A percentile compares a stretch with the other conserved stretches of the same genome.
phyloP scores from a whole-genome alignment of 768 basidiomycete genomes.

The Calvatia gigantea region DNA sequence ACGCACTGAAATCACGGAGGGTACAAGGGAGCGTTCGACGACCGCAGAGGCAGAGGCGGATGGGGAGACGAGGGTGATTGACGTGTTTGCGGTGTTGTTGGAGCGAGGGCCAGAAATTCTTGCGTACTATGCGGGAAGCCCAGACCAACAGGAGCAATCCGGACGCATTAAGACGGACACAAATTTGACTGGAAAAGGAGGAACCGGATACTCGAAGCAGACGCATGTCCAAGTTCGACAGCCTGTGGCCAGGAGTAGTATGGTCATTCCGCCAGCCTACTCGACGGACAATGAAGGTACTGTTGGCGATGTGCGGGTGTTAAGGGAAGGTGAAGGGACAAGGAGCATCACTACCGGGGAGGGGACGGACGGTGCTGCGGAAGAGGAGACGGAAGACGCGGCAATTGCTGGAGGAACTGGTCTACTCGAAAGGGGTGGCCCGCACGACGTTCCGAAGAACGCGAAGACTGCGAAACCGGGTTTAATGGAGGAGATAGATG shows the following conservation, averaged over 20 bases:
- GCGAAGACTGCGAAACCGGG: constrained; percentile 13
- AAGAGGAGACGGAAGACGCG: constrained; percentile 21
- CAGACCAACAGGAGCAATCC: background rate
- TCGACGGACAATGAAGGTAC: constrained; percentile 10
- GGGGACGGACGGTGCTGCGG: background rate
- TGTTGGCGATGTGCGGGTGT: constrained; percentile 9
- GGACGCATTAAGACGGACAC: background rate
- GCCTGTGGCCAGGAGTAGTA: background rate
- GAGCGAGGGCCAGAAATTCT: constrained; percentile 4
- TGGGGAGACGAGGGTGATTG: constrained; percentile 15
- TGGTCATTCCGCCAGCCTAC: constrained; percentile 19
- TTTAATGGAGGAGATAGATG: constrained; percentile 16
- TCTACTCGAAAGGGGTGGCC: constrained; percentile 29
- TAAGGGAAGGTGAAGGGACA: constrained; percentile 15
- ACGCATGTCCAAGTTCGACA: background rate
- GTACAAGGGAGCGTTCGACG: background rate
- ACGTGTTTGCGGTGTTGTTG: constrained; percentile 19
- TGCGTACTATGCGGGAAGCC: background rate
- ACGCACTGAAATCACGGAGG: constrained; percentile 6
- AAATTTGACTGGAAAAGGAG: constrained; percentile 15
- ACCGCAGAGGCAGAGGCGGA: constrained; percentile 8
- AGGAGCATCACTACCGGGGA: background rate
- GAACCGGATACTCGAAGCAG: constrained; percentile 20
- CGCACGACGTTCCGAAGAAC: constrained; percentile 21
- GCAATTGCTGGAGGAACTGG: constrained; percentile 33